Percentiles rank a stretch among this genome's conserved stretches.
These are phyloP conservation scores for Leccinum rimulosum DNA, from an alignment of 768 basidiomycete species.

Conservation along the genomic window DNA sequence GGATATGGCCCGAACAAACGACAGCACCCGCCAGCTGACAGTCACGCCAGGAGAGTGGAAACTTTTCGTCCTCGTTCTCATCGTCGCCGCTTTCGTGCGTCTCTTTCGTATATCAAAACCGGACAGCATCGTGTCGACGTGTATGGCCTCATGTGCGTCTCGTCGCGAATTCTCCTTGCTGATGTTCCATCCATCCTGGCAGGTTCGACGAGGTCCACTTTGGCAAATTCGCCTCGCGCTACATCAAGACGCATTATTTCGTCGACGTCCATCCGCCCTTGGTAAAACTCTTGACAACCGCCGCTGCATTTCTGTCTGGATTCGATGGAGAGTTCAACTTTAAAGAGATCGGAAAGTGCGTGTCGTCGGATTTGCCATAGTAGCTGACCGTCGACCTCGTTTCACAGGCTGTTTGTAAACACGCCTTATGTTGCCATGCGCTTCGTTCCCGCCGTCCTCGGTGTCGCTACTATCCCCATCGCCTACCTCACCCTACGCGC, in stretches of 20 bases:
- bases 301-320: conserved; percentile 83
- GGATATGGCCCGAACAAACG: conserved; percentile 54
- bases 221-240: conserved; percentile 93
- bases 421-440: conserved; percentile 98
- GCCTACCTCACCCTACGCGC: conserved; percentile 92
- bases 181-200: background rate
- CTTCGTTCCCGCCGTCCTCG: conserved; percentile 86
- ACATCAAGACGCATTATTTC: conserved; percentile 89
- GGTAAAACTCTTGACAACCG: conserved; percentile 91
- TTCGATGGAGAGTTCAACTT: conserved; percentile 96
- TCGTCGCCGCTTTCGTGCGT: conserved; percentile 79
- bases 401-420: conserved; percentile 67
- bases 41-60: conserved; percentile 75
- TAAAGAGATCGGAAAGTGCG: conserved; percentile 95
- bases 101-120: conserved; percentile 84
- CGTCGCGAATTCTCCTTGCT: background rate
- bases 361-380: conserved; percentile 10
- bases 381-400: conserved; percentile 2
- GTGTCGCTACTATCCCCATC: conserved; percentile 85
- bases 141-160: conserved; percentile 45
- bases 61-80: conserved; percentile 58
- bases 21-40: conserved; percentile 49
- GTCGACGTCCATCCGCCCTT: conserved; percentile 97
- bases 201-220: conserved; percentile 99
- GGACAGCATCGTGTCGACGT: conserved; percentile 67